These are phyloP conservation scores for Pistacia vera DNA, from an alignment of 345 rosid species.

Conservation along the genomic window DNA sequence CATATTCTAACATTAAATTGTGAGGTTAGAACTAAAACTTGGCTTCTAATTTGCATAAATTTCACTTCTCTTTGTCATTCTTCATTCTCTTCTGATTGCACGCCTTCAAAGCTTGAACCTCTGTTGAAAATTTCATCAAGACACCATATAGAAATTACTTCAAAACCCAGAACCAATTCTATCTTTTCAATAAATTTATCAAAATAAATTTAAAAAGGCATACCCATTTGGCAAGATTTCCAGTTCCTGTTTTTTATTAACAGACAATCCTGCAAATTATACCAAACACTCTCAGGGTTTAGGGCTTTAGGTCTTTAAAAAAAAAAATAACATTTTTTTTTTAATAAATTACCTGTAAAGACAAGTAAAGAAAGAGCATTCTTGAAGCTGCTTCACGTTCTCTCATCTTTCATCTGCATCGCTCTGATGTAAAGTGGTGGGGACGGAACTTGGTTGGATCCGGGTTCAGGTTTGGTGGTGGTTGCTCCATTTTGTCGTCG, in stretches of 20 bases:
- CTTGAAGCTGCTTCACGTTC: conserved; percentile 83
- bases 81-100: conserved; percentile 52
- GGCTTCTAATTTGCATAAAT: not conserved
- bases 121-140: conserved; percentile 33
- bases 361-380: conserved; percentile 74
- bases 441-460: not conserved
- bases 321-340: not conserved
- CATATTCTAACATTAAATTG: not conserved
- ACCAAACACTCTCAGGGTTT: conserved; percentile 1
- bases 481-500: conserved; percentile 19
- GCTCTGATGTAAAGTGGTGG: conserved; percentile 51
- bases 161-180: not conserved
- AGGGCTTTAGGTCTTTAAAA: conserved; percentile 20
- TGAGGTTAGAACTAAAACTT: not conserved
- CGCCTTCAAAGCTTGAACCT: conserved; percentile 67
- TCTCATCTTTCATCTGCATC: conserved; percentile 88
- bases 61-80: conserved; percentile 30
- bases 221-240: conserved; percentile 88
- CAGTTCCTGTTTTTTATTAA: conserved; percentile 71
- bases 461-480: conserved; percentile 6
- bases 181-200: too few relatives aligned
- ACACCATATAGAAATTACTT: not conserved
- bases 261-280: conserved; percentile 70
- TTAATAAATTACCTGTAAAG: conserved; percentile 57
- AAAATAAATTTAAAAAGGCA: conserved; percentile 6